Conservation (phyloP, 331 rosid genomes). For the Telfairia occidentalis region DNA sequence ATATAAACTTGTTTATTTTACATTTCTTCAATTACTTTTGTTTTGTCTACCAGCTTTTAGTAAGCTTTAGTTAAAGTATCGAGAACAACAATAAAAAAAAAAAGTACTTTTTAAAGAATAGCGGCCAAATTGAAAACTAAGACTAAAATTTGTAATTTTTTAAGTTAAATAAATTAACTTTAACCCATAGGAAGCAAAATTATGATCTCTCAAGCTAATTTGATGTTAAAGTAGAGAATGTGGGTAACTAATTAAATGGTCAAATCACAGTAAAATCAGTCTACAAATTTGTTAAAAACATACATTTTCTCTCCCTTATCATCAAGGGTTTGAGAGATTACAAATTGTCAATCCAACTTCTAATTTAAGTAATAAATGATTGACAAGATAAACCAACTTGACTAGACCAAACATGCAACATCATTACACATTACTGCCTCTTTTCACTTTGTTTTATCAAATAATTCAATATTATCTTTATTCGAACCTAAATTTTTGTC, state of each 20-base stretch:
- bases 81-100: too few relatives aligned
- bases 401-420: constrained; percentile 46
- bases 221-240: neutral
- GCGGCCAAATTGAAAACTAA: too few relatives aligned
- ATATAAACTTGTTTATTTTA: too few relatives aligned
- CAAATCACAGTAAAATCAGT: neutral
- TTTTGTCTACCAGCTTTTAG: too few relatives aligned
- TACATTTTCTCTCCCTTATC: constrained; percentile 4
- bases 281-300: neutral
- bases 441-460: neutral
- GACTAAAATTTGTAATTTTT: neutral
- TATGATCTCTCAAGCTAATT: neutral
- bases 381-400: constrained; percentile 43
- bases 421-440: constrained; percentile 18
- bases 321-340: constrained; percentile 21
- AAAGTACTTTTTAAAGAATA: too few relatives aligned
- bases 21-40: too few relatives aligned
- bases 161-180: too few relatives aligned
- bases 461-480: neutral
- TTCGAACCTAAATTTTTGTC: constrained; percentile 1
- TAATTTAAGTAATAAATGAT: constrained; percentile 28
- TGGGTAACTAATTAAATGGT: neutral
- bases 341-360: constrained; percentile 35
- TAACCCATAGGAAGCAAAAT: too few relatives aligned
- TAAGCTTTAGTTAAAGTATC: too few relatives aligned